Conservation (phyloP, 2,329 filamentous ascomycete genomes). For the Monilinia polystroma region DNA sequence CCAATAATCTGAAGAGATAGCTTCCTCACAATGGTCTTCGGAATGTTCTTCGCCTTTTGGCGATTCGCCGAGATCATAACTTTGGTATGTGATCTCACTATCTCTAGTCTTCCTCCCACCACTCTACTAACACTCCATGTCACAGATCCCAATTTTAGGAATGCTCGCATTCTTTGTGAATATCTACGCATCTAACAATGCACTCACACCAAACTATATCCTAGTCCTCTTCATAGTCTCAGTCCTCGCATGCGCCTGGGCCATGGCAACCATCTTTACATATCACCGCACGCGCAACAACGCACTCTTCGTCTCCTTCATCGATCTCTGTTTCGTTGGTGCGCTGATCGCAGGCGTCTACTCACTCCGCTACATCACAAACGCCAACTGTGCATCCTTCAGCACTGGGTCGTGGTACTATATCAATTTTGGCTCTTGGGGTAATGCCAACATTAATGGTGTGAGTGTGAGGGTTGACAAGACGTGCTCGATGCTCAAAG, state of each 20-base stretch:
- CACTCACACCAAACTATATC: conserved; percentile 60
- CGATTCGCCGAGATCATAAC: conserved; percentile 63
- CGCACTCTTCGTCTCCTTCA: conserved; percentile 58
- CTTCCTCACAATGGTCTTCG: conserved; percentile 55
- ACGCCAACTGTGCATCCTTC: conserved; percentile 67
- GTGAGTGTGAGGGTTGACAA: conserved; percentile 63
- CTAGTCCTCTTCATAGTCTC: conserved; percentile 68
- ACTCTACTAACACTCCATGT: conserved; percentile 13
- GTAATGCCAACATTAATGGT: conserved; percentile 52
- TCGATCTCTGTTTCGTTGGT: conserved; percentile 62
- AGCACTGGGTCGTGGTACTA: conserved; percentile 49
- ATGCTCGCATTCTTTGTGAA: conserved; percentile 68
- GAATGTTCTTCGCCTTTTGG: conserved; percentile 61
- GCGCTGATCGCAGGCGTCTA: conserved; percentile 64
- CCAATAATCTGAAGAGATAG: not conserved
- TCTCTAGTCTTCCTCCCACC: not conserved
- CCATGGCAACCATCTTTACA: conserved; percentile 63
- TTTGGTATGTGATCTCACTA: conserved; percentile 49
- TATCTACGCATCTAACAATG: conserved; percentile 55
- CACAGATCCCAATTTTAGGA: conserved; percentile 62
- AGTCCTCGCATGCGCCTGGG: conserved; percentile 62
- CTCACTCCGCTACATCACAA: conserved; percentile 56
- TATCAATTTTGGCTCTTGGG: conserved; percentile 61
- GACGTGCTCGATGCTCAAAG: conserved; percentile 89
- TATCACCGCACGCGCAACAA: conserved; percentile 63